Base-by-base conservation (phyloP, 495 filamentous ascomycete genomes). In the Neurospora discreta region DNA sequence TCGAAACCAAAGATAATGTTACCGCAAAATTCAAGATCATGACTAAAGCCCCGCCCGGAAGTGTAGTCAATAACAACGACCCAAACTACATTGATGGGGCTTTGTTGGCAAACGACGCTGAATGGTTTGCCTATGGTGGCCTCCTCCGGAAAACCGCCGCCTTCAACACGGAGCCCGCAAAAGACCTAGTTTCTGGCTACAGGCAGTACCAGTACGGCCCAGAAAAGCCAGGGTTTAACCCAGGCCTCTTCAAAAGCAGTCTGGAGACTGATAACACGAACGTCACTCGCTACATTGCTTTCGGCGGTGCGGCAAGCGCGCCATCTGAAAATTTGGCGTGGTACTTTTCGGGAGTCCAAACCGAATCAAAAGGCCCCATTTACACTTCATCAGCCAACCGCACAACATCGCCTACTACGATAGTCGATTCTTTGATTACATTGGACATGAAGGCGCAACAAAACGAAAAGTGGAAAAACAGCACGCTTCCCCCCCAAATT, bases 311-410 rank as follows among this genome's bases (percentile, higher is more conserved):
- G 0, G 89, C 85, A 7, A 90, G 84, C 10, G 88, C 87, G 9
- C 90, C 90, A 0, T 92, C 90, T 6, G 90, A 93, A 78, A 90
- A 93, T 72, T 83, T 87, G 70, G 90, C 87, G 0, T 93, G 89
- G 81, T 91, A 92, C 74, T 91, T 93, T 74, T 86, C 88, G 2
- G 91, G 91, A 0, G 9, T 39, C 1, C 39, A 39, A 11, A 11
- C 39, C 0, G 9, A 11, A 39, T 11, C 39, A 3, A 39, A 39
- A 39, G 39, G 39, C 9, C 39, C 39, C 9, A 11, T 39, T 11
- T 39, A 11, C 39, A 39, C 39, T 8, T 1, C 38, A 39, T 39
- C 42, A 20, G 0, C n/a, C 43, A 46, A 46, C 3, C 43, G 18
- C 43, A 4, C 43, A 3, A 46, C 43, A 20, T 46, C 43, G 0